These are phyloP conservation scores for Phytophthora colocasiae DNA, from an alignment of 352 stramenopile species.

Conservation along the genomic window DNA sequence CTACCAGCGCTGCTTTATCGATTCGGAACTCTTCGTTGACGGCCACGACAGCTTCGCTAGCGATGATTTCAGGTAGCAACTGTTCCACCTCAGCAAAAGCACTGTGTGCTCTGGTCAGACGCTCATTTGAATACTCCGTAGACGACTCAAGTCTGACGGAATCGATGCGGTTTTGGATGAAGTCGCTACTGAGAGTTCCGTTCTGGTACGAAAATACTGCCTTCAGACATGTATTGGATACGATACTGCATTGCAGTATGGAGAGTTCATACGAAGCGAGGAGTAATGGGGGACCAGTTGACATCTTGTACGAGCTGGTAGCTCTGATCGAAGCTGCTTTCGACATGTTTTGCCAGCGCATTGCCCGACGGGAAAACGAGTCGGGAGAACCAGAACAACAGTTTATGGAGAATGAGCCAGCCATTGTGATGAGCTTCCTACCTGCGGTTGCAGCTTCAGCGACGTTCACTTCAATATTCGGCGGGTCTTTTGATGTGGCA, in stretches of 20 bases:
- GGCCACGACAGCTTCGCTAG: slow-evolving; percentile 54
- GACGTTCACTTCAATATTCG: slow-evolving; percentile 74
- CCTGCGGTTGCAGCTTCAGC: slow-evolving; percentile 48
- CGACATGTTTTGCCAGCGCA: slow-evolving; percentile 41
- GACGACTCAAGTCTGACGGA: slow-evolving; percentile 45
- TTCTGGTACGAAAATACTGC: slow-evolving; percentile 83
- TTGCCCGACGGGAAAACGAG: slow-evolving; percentile 42
- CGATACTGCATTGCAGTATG: slow-evolving; percentile 76
- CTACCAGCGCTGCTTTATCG: slow-evolving; percentile 49
- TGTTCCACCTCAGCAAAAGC: slow-evolving; percentile 63
- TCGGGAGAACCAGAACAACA: slow-evolving; percentile 38
- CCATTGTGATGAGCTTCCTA: slow-evolving; percentile 71
- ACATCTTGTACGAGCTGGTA: slow-evolving; percentile 52
- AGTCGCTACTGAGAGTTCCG: slow-evolving; percentile 69
- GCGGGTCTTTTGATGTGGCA: slow-evolving; percentile 58
- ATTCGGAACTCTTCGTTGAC: slow-evolving; percentile 64
- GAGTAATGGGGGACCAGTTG: not conserved
- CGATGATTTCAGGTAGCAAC: slow-evolving; percentile 49
- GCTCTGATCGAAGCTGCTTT: slow-evolving; percentile 47
- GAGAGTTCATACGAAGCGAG: slow-evolving; percentile 30
- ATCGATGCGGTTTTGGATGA: slow-evolving; percentile 67
- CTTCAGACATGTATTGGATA: slow-evolving; percentile 72
- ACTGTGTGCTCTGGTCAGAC: slow-evolving; percentile 61
- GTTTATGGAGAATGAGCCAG: slow-evolving; percentile 40
- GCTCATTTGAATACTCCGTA: slow-evolving; percentile 68